These are phyloP conservation scores for Stephanodiscus triporus DNA, from an alignment of 108 stramenopile genomes.

Conservation along the genomic window DNA sequence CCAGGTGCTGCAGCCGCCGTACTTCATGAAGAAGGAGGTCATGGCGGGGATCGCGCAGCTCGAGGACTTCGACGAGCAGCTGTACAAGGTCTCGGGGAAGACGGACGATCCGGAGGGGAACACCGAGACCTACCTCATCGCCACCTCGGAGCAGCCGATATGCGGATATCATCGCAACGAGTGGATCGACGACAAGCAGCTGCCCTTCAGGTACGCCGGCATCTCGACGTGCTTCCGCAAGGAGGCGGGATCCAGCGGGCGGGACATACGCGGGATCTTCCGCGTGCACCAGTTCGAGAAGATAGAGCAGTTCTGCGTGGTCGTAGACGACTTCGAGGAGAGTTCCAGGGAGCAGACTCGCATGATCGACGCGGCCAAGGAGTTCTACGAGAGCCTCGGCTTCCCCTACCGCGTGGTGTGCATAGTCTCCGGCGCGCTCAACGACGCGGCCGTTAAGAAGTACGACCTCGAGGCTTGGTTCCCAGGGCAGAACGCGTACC, in stretches of 20 bases:
- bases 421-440: slow-evolving; percentile 95
- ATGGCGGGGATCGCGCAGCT: slow-evolving; percentile 99
- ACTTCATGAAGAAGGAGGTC: slow-evolving; percentile 99
- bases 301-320: slow-evolving; percentile 99
- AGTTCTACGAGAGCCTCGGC: slow-evolving; percentile 95
- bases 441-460: slow-evolving; percentile 99
- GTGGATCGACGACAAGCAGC: slow-evolving; percentile 84
- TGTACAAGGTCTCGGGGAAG: slow-evolving; percentile 97
- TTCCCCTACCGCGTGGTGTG: slow-evolving; percentile 98
- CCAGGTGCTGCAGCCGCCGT: slow-evolving; percentile 97
- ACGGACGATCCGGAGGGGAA: slow-evolving; percentile 89
- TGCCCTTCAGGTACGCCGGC: slow-evolving; percentile 94
- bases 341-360: slow-evolving; percentile 90
- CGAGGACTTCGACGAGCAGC: slow-evolving; percentile 99
- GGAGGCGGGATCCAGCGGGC: slow-evolving; percentile 98
- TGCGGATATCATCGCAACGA: slow-evolving; percentile 98
- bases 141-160: slow-evolving; percentile 99
- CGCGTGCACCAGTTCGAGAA: slow-evolving; percentile 99
- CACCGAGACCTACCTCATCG: slow-evolving; percentile 98
- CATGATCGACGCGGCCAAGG: slow-evolving; percentile 92
- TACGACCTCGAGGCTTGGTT: slow-evolving; percentile 99
- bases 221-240: slow-evolving; percentile 99
- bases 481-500: slow-evolving; percentile 96
- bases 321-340: slow-evolving; percentile 91
- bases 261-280: slow-evolving; percentile 99